phyloP scores from a whole-genome alignment of 2,329 filamentous ascomycete genomes.

The Fusarium torulosum region DNA sequence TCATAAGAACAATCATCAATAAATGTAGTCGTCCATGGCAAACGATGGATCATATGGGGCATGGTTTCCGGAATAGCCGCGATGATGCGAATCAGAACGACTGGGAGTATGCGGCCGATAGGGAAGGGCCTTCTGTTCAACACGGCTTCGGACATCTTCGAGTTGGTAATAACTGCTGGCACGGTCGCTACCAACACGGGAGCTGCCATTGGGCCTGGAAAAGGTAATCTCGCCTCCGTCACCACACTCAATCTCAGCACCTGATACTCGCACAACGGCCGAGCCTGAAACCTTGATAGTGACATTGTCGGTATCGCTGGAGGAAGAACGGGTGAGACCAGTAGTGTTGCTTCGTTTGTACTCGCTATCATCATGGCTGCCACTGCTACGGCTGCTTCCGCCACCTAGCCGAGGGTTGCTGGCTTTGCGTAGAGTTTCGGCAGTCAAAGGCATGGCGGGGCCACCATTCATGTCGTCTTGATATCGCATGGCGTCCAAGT shows the following conservation, averaged over 20 bases:
- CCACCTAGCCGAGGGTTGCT: conserved; percentile 58
- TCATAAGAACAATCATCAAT: conserved; percentile 50
- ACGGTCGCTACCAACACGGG: conserved; percentile 64
- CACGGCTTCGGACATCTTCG: conserved; percentile 62
- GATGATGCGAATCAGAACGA: conserved; percentile 60
- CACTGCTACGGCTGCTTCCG: conserved; percentile 67
- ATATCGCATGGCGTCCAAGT: conserved; percentile 58
- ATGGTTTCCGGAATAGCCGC: conserved; percentile 51
- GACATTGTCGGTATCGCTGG: conserved; percentile 68
- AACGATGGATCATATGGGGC: conserved; percentile 51
- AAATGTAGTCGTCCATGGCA: conserved; percentile 48
- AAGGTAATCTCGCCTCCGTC: conserved; percentile 73
- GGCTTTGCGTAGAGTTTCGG: conserved; percentile 66
- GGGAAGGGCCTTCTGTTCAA: conserved; percentile 59
- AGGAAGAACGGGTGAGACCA: conserved; percentile 67
- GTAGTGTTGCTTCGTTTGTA: conserved; percentile 72
- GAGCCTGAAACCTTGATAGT: conserved; percentile 71
- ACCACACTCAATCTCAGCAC: conserved; percentile 69
- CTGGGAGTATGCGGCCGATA: conserved; percentile 63
- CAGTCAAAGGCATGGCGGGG: conserved; percentile 63
- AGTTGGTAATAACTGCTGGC: conserved; percentile 62
- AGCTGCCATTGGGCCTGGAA: conserved; percentile 51
- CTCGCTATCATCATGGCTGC: conserved; percentile 73
- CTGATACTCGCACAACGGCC: conserved; percentile 67
- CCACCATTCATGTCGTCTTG: conserved; percentile 66